phyloP scores from a whole-genome alignment of 805 yeast species.

The Starmerella kuoi region DNA sequence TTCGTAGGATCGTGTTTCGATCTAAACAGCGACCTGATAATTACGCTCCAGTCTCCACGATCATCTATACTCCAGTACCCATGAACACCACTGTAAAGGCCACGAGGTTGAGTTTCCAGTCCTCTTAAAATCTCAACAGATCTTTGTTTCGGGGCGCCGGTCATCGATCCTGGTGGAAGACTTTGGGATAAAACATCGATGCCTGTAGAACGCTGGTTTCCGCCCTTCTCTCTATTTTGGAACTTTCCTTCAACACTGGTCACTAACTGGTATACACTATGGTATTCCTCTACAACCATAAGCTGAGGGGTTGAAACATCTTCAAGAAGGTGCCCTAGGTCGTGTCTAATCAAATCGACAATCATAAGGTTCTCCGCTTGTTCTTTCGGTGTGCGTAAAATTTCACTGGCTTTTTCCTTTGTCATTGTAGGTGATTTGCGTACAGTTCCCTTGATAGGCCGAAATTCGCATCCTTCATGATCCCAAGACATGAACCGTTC shows the following conservation, averaged over 20 bases:
- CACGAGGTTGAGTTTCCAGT: slow-evolving; percentile 51
- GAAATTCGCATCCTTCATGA: slow-evolving; percentile 48
- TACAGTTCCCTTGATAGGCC: slow-evolving; percentile 97
- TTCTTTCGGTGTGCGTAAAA: slow-evolving; percentile 77
- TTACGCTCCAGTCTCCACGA: slow-evolving; percentile 90
- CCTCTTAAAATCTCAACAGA: slow-evolving; percentile 70
- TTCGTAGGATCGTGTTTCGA: slow-evolving; percentile 24
- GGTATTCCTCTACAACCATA: slow-evolving; percentile 87
- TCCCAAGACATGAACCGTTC: slow-evolving; percentile 85
- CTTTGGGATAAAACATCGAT: slow-evolving; percentile 66
- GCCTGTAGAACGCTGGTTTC: slow-evolving; percentile 39
- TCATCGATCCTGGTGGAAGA: slow-evolving; percentile 97
- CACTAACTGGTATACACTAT: slow-evolving; percentile 82
- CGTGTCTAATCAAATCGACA: slow-evolving; percentile 90
- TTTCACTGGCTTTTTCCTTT: slow-evolving; percentile 44
- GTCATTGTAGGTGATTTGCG: slow-evolving; percentile 46
- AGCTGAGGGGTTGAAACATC: slow-evolving; percentile 61
- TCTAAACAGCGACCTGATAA: slow-evolving; percentile 69
- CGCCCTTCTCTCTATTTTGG: neutral
- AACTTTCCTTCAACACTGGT: slow-evolving; percentile 69
- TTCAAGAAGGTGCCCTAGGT: slow-evolving; percentile 54
- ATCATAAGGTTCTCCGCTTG: slow-evolving; percentile 94
- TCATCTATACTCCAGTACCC: slow-evolving; percentile 91
- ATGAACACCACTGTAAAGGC: slow-evolving; percentile 84
- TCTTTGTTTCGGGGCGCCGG: slow-evolving; percentile 95